Conservation (phyloP, 2,329 filamentous ascomycete genomes). For the Diaporthe ampelina region DNA sequence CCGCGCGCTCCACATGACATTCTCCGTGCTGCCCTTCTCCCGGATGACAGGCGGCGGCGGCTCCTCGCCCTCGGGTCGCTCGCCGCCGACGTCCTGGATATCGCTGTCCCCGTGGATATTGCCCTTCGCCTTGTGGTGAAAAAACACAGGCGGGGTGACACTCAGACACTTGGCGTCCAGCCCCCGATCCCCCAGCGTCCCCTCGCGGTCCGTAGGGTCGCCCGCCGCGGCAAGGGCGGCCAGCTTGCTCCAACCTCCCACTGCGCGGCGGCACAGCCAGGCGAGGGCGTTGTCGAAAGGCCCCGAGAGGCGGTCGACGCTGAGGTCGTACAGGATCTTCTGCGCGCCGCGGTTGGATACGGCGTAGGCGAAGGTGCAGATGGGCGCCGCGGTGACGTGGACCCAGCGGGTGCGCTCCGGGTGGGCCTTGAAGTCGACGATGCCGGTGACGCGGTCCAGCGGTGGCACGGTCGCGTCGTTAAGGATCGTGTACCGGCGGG, state of each 20-base stretch:
- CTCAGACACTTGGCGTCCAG: conserved; percentile 51
- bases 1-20: conserved; percentile 53
- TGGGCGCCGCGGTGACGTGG: conserved; percentile 51
- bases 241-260: conserved; percentile 43
- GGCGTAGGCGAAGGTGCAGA: conserved; percentile 56
- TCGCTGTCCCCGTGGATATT: conserved; percentile 48
- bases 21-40: conserved; percentile 51
- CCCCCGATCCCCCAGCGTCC: conserved; percentile 43
- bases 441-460: conserved; percentile 45
- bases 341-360: conserved; percentile 46
- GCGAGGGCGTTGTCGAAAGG: conserved; percentile 53
- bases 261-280: conserved; percentile 49
- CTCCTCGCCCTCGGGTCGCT: conserved; percentile 37
- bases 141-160: conserved; percentile 51
- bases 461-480: conserved; percentile 49
- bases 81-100: conserved; percentile 46
- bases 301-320: conserved; percentile 48
- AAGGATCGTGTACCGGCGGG: conserved; percentile 41
- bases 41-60: conserved; percentile 39
- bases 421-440: conserved; percentile 47
- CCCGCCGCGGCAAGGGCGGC: conserved; percentile 32
- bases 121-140: conserved; percentile 50
- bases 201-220: conserved; percentile 22
- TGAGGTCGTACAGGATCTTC: conserved; percentile 49
- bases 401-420: conserved; percentile 54